Evolutionary conservation across 2,329 filamentous ascomycete species (phyloP).

Genomic region (Drechslerella dactyloides): DNA sequence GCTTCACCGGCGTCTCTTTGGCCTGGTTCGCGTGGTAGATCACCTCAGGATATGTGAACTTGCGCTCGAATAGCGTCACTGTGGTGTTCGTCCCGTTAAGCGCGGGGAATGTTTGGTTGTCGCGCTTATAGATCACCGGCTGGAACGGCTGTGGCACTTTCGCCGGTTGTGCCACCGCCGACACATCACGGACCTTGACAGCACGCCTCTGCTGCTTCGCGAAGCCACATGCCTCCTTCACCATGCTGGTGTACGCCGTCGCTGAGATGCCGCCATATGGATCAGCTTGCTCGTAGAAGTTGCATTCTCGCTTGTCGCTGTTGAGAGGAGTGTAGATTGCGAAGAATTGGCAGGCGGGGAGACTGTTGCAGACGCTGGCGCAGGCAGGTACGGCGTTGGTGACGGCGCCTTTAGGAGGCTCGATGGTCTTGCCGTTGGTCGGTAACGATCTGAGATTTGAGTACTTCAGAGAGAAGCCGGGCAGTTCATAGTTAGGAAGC

Average conservation of each 20-base stretch:
- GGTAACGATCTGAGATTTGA: constrained; percentile 15
- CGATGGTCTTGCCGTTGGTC: constrained; percentile 14
- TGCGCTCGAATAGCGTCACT: not conserved
- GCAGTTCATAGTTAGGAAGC: constrained; percentile 10
- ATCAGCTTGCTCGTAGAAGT: constrained; percentile 30
- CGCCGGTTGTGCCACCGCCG: too few relatives aligned
- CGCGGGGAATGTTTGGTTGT: not conserved
- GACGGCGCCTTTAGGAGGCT: not conserved
- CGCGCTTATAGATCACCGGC: not conserved
- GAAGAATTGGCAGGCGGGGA: constrained; percentile 32
- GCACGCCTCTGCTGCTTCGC: constrained; percentile 7
- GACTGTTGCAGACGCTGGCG: constrained; percentile 15
- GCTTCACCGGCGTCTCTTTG: not conserved
- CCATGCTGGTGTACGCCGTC: constrained; percentile 15
- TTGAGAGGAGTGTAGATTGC: constrained; percentile 24
- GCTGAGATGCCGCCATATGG: constrained; percentile 17
- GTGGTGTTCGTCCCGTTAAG: constrained; percentile 15
- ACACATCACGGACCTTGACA: not conserved
- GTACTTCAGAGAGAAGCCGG: constrained; percentile 26
- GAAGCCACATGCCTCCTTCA: constrained; percentile 32
- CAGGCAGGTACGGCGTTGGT: constrained; percentile 6
- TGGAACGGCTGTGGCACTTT: not conserved
- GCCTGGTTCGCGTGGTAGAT: constrained; percentile 4
- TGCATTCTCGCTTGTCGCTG: not conserved
- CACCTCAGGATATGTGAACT: not conserved